Percentiles rank a stretch among this genome's conserved stretches.
Conservation (phyloP, 1,139 yeast genomes). For the Suhomyces coccinellae region DNA sequence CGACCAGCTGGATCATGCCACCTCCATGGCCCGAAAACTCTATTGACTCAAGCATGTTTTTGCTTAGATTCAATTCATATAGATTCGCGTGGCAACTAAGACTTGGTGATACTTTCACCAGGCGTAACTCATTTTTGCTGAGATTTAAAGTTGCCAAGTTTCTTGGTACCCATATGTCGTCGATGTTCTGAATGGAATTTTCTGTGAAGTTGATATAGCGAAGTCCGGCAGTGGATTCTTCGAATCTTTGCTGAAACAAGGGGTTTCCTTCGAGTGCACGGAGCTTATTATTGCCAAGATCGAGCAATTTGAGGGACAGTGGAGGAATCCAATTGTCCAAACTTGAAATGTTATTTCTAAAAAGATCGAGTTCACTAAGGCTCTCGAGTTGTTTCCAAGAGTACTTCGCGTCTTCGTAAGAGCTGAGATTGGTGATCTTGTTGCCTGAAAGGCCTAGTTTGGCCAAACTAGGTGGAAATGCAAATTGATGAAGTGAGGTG, state of each 20-base stretch:
- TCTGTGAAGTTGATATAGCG: conserved; percentile 4
- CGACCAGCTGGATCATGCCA: conserved; percentile 17
- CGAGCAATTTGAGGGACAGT: conserved; percentile 21
- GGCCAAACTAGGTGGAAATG: conserved; percentile 29
- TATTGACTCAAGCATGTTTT: conserved; percentile 13
- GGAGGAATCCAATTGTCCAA: conserved; percentile 31
- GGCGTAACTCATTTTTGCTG: conserved; percentile 5
- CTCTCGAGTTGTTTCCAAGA: conserved; percentile 28
- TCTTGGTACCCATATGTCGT: conserved; percentile 6
- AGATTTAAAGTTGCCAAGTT: conserved; percentile 6
- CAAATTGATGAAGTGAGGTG: conserved; percentile 20
- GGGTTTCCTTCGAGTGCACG: conserved; percentile 2
- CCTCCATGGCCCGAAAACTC: conserved; percentile 9
- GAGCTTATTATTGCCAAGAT: conserved; percentile 24
- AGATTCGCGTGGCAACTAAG: conserved; percentile 5
- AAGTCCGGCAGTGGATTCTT: background rate
- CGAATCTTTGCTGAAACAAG: conserved; percentile 4
- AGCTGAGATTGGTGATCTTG: conserved; percentile 16
- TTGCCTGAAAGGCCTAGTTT: conserved; percentile 27
- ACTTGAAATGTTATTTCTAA: conserved; percentile 22
- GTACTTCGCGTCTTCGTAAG: conserved; percentile 17
- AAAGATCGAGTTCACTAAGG: conserved; percentile 27
- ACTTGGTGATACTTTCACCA: conserved; percentile 1
- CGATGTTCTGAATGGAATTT: conserved; percentile 4
- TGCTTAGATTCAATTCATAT: conserved; percentile 9